Evolutionary conservation across 2,329 filamentous ascomycete genomes (phyloP).

Genomic region (Trichophaea hybrida): DNA sequence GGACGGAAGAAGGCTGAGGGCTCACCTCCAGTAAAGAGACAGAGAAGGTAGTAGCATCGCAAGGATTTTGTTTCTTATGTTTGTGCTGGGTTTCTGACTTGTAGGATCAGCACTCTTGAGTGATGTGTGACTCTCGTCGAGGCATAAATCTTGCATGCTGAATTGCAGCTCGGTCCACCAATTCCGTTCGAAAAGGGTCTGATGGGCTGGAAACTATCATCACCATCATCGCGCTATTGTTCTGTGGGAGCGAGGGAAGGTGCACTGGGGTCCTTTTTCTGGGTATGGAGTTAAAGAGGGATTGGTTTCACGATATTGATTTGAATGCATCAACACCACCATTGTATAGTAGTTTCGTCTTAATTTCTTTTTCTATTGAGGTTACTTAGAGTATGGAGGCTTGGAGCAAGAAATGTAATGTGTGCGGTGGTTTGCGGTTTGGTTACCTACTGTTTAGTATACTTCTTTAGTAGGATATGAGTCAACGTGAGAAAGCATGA

Average conservation of each 20-base stretch:
- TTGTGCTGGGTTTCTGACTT: background rate
- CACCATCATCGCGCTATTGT: background rate
- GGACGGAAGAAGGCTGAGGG: conserved; percentile 14
- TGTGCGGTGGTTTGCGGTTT: no score
- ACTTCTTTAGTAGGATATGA: no score
- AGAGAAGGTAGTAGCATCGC: conserved; percentile 24
- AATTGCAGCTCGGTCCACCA: no score
- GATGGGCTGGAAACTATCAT: conserved; percentile 1
- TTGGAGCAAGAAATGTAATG: no score
- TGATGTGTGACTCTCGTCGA: background rate
- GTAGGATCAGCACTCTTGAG: background rate
- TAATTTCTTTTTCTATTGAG: background rate
- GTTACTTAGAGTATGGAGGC: no score
- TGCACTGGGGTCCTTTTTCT: background rate
- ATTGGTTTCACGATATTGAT: background rate
- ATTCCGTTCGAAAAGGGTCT: background rate
- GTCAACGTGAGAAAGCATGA: no score
- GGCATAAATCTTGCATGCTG: background rate
- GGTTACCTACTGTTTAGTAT: no score
- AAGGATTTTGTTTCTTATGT: background rate
- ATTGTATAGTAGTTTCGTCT: background rate
- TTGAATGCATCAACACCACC: background rate
- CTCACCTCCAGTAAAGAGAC: conserved; percentile 19
- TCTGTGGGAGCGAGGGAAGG: background rate
- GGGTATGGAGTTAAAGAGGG: background rate